Percentiles rank a stretch among this genome's conserved stretches.
These are phyloP conservation scores for Aureobasidium sp. DNA, from an alignment of 2,329 filamentous ascomycete species.

Conservation along the genomic window DNA sequence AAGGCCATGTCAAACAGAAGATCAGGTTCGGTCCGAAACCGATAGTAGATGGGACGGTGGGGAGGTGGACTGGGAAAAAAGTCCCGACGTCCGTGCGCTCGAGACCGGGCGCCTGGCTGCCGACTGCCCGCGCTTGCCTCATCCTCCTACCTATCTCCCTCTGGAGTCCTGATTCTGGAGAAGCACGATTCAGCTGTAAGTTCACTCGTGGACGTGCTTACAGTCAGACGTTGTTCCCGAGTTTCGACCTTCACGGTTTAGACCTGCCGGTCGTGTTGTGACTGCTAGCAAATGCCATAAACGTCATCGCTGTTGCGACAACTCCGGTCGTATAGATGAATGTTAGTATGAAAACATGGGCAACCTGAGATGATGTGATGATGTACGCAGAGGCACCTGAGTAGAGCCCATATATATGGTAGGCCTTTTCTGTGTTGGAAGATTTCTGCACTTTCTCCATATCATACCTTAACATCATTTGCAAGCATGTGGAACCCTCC, in stretches of 20 bases:
- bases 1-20: not conserved
- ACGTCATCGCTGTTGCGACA: not conserved
- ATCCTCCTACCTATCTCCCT: not conserved
- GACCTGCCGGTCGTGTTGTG: not conserved
- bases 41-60: not conserved
- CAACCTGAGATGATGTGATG: not conserved
- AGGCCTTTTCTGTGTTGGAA: not conserved
- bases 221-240: not conserved
- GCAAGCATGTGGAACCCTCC: constrained; percentile 31
- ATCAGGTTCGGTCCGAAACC: constrained; percentile 2
- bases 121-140: not conserved
- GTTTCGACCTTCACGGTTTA: not conserved
- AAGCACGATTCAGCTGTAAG: not conserved
- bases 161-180: not conserved
- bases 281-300: not conserved
- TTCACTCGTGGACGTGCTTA: not conserved
- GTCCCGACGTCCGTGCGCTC: not conserved
- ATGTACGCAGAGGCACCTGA: not conserved
- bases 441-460: not conserved
- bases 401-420: not conserved
- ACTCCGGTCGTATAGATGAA: not conserved
- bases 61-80: not conserved
- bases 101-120: not conserved
- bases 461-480: not conserved
- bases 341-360: not conserved